phyloP scores from a whole-genome alignment of 768 basidiomycete genomes.

The Pulveroboletus sp. region DNA sequence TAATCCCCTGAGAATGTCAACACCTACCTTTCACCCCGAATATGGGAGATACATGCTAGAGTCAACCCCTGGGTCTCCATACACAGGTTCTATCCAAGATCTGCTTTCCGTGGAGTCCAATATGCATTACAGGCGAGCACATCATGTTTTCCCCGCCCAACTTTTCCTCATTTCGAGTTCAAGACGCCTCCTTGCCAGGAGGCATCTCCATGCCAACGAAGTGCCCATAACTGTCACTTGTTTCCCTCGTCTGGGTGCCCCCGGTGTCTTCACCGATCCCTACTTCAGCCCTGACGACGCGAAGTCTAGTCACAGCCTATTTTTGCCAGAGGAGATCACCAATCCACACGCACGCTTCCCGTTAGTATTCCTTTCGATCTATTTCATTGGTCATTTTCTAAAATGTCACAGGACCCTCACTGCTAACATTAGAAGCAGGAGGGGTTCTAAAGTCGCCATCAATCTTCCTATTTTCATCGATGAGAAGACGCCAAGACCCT shows the following conservation, averaged over 20 bases:
- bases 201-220: constrained; percentile 81
- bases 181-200: constrained; percentile 80
- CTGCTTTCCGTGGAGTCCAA: constrained; percentile 87
- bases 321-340: constrained; percentile 92
- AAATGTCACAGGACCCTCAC: constrained; percentile 75
- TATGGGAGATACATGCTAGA: constrained; percentile 99
- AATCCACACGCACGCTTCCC: constrained; percentile 98
- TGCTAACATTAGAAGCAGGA: constrained; percentile 85
- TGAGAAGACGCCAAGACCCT: constrained; percentile 79
- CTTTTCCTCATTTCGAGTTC: constrained; percentile 6
- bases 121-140: constrained; percentile 81
- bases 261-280: constrained; percentile 90
- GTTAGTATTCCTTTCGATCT: constrained; percentile 49
- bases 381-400: constrained; percentile 6
- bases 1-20: constrained; percentile 46
- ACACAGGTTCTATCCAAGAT: constrained; percentile 82
- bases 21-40: constrained; percentile 95
- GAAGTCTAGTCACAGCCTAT: constrained; percentile 86
- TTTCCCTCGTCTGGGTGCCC: constrained; percentile 89
- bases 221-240: constrained; percentile 90
- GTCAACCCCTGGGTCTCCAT: constrained; percentile 93
- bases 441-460: constrained; percentile 92
- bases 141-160: background rate
- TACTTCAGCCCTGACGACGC: constrained; percentile 71
- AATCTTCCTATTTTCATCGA: constrained; percentile 94